Evolutionary conservation across 2,329 filamentous ascomycete species (phyloP), one percentile per base, ranked within the genome.

Genomic region (Dryadomyces quercus-mongolicae): DNA sequence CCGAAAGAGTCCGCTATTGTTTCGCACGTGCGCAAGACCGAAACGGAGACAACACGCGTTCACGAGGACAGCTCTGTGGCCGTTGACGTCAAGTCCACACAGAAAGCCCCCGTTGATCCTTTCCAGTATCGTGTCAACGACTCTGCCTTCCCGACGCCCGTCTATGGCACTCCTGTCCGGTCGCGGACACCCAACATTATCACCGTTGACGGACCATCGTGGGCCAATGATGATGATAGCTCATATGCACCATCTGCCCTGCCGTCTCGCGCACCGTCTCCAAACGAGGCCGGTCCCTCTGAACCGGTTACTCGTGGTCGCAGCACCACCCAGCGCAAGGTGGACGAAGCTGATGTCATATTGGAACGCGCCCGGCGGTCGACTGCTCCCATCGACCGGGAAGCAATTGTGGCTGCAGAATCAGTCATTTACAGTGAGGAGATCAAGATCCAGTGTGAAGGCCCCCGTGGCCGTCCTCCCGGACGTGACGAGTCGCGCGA

Each of bases 71-170:
- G 2, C 13, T 8, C 18, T 18, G n/a, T n/a, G 15, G 15, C 42
- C 9, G 42, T n/a, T 18, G 12, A n/a, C 7, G 13, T 5, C 16
- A 20, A n/a, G 42, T 12, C 42, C 7, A 8, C 42, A 3, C 18
- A n/a, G 25, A 15, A 4, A 10, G 2, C 16, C 7, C 47, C 65
- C 51, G 64, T 78, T 62, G 75, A 84, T 65, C 77, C 79, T 18
- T 82, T 83, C 63, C 72, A 80, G 63, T 83, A 71, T 62, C 78
- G 77, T 64, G 75, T 82, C 57, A 59, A 71, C 45, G 70, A 77
- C 56, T 72, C 76, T 61, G 72, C 73, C n/a, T 78, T 78, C 56
- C 66, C 68, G 50, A 74, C 74, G 10, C 73, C 76, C 3, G 59
- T 64, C 36, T 61, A 65, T 54, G 62, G 2, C 5, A n/a, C 68